Evolutionary conservation across 164 flowering plant genomes (phyloP).

Genomic region (Euptelea pleiosperma): DNA sequence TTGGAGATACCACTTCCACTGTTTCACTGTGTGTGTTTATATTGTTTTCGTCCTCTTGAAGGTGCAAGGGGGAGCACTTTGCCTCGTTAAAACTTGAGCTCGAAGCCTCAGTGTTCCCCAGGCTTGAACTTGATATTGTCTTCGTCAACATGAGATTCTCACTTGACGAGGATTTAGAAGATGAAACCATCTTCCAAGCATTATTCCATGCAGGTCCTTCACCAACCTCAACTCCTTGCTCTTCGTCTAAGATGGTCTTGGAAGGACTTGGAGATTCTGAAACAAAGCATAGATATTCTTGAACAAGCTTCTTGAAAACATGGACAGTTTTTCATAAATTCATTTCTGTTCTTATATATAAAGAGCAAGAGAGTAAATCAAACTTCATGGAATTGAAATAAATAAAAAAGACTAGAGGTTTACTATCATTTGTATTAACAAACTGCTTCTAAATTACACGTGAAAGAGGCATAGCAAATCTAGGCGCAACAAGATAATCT

Average conservation of each 20-base stretch:
- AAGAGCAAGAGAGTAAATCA: no score
- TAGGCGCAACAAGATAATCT: no score
- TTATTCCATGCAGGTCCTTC: constrained; percentile 11
- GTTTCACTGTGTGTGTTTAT: constrained; percentile 12
- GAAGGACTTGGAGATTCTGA: constrained; percentile 13
- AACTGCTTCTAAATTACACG: no score
- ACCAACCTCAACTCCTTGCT: constrained; percentile 13
- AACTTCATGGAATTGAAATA: no score
- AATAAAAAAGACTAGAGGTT: no score
- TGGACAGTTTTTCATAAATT: no score
- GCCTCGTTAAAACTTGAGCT: constrained; percentile 9
- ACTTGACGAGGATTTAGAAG: constrained; percentile 22
- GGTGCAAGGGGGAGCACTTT: constrained; percentile 5
- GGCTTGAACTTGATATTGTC: constrained; percentile 19
- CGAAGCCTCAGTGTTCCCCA: constrained; percentile 3
- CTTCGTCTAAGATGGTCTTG: constrained; percentile 10
- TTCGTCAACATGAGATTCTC: constrained; percentile 10
- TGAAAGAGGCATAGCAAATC: no score
- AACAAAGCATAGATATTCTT: background rate
- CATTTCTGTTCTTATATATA: no score
- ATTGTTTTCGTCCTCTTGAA: constrained; percentile 9
- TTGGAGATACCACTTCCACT: constrained; percentile 13
- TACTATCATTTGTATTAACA: no score
- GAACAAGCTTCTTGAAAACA: no score
- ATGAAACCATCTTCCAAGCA: background rate